Conservation (phyloP, 371 early-diverging fungal species). For the Lichtheimia ornata region DNA sequence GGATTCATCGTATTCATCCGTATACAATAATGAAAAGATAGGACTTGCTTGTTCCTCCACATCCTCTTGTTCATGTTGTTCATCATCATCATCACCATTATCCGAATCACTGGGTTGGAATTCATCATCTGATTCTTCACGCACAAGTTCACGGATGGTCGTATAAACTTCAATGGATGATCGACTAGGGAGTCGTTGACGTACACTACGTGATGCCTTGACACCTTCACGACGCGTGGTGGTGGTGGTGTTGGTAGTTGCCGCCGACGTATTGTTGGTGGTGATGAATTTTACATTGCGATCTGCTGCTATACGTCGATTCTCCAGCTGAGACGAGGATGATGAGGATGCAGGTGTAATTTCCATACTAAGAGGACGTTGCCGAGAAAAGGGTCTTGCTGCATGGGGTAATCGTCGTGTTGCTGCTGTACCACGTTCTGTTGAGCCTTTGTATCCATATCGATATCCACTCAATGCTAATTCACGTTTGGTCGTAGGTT, state of each 20-base stretch:
- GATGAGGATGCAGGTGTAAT: not conserved
- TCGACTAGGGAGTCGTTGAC: constrained; percentile 44
- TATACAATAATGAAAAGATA: constrained; percentile 57
- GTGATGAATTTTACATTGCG: constrained; percentile 9
- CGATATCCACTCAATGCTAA: constrained; percentile 26
- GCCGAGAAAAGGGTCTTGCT: not conserved
- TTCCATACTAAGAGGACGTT: not conserved
- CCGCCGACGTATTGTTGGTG: not conserved
- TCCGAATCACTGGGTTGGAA: constrained; percentile 36
- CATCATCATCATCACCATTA: constrained; percentile 18
- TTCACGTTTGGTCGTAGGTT: constrained; percentile 16
- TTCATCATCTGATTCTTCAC: constrained; percentile 64
- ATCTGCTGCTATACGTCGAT: not conserved
- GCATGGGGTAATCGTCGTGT: constrained; percentile 4
- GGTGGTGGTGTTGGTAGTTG: not conserved
- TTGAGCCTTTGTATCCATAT: constrained; percentile 24
- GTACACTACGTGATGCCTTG: constrained; percentile 21
- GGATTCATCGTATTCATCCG: constrained; percentile 66
- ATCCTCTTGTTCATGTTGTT: constrained; percentile 12
- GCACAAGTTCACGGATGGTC: constrained; percentile 57
- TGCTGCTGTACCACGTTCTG: constrained; percentile 15
- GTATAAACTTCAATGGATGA: constrained; percentile 63
- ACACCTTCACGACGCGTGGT: too few species aligned
- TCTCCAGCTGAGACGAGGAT: not conserved
- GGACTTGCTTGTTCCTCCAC: constrained; percentile 10